Percentiles rank a stretch among this genome's conserved stretches.
phyloP scores from a whole-genome alignment of 345 rosid species.

The Zanthoxylum bungeanum region DNA sequence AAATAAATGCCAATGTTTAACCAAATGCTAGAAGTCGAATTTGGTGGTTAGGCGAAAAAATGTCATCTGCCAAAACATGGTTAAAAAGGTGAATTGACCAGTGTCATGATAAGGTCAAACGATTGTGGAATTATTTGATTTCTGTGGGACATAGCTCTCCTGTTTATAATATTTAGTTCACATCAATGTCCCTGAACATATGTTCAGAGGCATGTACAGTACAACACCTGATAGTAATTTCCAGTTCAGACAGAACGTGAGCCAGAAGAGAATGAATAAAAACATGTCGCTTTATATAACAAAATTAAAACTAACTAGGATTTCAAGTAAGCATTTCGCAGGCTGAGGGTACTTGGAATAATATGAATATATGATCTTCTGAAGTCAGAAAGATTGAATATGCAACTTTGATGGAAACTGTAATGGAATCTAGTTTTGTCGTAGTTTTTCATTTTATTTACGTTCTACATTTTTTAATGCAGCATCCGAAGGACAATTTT shows the following conservation, averaged over 20 bases:
- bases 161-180: neutral
- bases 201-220: neutral
- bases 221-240: neutral
- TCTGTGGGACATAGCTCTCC: neutral
- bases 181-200: neutral
- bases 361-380: neutral
- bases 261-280: neutral
- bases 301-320: neutral
- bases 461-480: constrained; percentile 12
- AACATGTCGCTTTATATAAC: neutral
- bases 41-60: neutral
- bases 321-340: neutral
- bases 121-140: neutral
- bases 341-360: neutral
- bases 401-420: neutral
- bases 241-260: neutral
- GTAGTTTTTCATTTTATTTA: neutral
- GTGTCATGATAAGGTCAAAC: too few relatives aligned
- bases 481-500: constrained; percentile 87
- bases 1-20: neutral
- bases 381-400: neutral
- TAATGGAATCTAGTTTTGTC: too few relatives aligned
- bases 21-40: neutral
- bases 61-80: neutral
- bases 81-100: too few relatives aligned